These are phyloP conservation scores for Phytophthora uliginosa DNA, from an alignment of 352 stramenopile genomes.

Conservation along the genomic window DNA sequence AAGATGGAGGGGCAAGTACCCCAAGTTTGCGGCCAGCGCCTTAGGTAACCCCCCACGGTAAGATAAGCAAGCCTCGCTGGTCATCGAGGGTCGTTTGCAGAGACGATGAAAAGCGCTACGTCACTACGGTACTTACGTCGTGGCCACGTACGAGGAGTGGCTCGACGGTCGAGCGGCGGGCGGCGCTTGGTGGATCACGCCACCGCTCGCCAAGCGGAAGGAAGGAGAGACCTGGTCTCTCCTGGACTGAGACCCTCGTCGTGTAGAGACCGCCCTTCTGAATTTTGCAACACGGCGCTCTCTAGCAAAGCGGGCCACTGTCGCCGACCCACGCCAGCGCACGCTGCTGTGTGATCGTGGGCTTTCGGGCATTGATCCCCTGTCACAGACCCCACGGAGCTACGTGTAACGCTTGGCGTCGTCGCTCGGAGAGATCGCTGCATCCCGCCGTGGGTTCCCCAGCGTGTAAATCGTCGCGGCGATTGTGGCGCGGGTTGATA, in stretches of 20 bases:
- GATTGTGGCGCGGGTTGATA: conserved; percentile 21
- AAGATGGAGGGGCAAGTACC: conserved; percentile 16
- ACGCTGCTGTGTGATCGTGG: conserved; percentile 13
- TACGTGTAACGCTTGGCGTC: not conserved
- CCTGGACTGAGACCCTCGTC: not conserved
- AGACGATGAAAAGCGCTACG: conserved; percentile 2
- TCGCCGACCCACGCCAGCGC: conserved; percentile 14
- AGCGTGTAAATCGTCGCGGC: not conserved
- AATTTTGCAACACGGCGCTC: conserved; percentile 23
- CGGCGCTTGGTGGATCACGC: not conserved
- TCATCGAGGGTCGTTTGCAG: conserved; percentile 5
- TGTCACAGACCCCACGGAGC: not conserved
- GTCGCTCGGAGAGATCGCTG: not conserved
- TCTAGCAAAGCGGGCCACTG: conserved; percentile 33
- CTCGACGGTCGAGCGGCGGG: conserved; percentile 9
- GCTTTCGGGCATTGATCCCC: conserved; percentile 8
- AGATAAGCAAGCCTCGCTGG: conserved; percentile 19
- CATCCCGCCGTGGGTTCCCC: not conserved
- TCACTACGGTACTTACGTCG: conserved; percentile 1
- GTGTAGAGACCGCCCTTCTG: conserved; percentile 34
- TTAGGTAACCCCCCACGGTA: conserved; percentile 11
- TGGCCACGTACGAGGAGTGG: not conserved
- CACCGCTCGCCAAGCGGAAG: not conserved
- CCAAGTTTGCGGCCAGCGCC: not conserved
- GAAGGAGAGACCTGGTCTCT: conserved; percentile 1